A percentile compares a stretch with the other conserved stretches of the same genome.
Evolutionary conservation across 768 basidiomycete genomes (phyloP).

Genomic region (Obba rivulosa): DNA sequence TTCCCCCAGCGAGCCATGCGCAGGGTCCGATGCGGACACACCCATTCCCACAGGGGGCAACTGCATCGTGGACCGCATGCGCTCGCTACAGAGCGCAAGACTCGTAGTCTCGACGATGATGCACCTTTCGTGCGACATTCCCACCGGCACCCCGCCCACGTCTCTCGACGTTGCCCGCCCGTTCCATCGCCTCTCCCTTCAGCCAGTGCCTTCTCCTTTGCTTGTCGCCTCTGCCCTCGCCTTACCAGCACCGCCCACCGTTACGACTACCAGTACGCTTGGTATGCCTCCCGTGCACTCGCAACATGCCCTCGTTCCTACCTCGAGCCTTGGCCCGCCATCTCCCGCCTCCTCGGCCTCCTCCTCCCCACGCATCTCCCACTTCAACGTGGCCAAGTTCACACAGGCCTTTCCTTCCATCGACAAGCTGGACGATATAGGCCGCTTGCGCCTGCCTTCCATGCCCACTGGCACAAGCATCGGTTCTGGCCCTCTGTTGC

Average conservation of each 20-base stretch:
- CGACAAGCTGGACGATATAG: conserved; percentile 57
- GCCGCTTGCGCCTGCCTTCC: conserved; percentile 43
- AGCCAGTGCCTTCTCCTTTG: conserved; percentile 14
- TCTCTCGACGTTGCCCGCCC: conserved; percentile 27
- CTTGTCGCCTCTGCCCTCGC: conserved; percentile 26
- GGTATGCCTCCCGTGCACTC: conserved; percentile 26
- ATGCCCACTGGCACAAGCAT: conserved; percentile 35
- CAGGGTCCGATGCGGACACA: conserved; percentile 4
- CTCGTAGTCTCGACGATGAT: conserved; percentile 52
- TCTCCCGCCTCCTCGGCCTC: conserved; percentile 69
- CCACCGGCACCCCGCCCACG: conserved; percentile 28
- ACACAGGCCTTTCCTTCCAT: conserved; percentile 69
- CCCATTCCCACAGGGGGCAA: conserved; percentile 35
- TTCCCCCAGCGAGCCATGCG: conserved; percentile 7
- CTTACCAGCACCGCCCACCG: conserved; percentile 19
- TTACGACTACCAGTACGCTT: conserved; percentile 12
- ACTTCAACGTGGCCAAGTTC: conserved; percentile 49
- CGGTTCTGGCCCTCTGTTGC: conserved; percentile 6
- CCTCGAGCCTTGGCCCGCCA: conserved; percentile 69
- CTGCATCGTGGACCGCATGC: conserved; percentile 78
- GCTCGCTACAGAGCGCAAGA: conserved; percentile 68
- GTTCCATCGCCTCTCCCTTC: conserved; percentile 35
- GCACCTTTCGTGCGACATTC: conserved; percentile 50
- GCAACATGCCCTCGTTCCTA: conserved; percentile 58
- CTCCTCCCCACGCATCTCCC: conserved; percentile 47